Evolutionary conservation across 257 asterid genomes (phyloP).

Genomic region (Nicotiana otophora): DNA sequence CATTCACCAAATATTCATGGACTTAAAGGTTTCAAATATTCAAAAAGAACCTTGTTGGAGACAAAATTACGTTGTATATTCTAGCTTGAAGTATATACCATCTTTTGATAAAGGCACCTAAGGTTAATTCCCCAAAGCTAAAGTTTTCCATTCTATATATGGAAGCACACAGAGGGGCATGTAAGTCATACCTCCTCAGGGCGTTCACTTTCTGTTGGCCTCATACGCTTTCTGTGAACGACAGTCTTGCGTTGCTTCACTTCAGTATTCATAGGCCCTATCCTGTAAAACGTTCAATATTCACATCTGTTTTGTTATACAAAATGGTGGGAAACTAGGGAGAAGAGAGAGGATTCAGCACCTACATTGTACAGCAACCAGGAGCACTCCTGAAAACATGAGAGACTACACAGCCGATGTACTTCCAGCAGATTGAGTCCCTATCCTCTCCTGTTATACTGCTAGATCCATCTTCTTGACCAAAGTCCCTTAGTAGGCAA

Average conservation of each 20-base stretch:
- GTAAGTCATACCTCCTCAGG: constrained; percentile 71
- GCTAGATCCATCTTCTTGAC: constrained; percentile 49
- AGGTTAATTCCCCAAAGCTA: not conserved
- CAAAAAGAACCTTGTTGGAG: not conserved
- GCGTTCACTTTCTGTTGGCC: constrained; percentile 43
- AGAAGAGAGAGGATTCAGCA: not conserved
- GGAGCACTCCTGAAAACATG: constrained; percentile 54
- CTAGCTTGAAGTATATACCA: not conserved
- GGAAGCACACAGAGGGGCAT: not conserved
- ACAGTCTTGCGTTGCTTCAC: constrained; percentile 62
- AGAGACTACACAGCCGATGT: constrained; percentile 58
- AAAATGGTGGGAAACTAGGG: not conserved
- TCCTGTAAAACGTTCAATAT: constrained; percentile 34
- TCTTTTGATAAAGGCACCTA: not conserved
- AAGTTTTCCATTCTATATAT: not conserved
- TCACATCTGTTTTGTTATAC: not conserved
- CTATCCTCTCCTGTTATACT: constrained; percentile 33
- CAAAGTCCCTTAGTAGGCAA: constrained; percentile 58
- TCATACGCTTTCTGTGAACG: constrained; percentile 49
- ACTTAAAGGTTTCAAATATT: not conserved
- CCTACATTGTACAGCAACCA: constrained; percentile 72
- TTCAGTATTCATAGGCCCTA: constrained; percentile 88
- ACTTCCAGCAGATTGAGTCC: constrained; percentile 56
- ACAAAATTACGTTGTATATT: not conserved
- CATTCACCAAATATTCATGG: not conserved